These are phyloP conservation scores for Cubamyces sp. DNA, from an alignment of 768 basidiomycete genomes.

Conservation along the genomic window DNA sequence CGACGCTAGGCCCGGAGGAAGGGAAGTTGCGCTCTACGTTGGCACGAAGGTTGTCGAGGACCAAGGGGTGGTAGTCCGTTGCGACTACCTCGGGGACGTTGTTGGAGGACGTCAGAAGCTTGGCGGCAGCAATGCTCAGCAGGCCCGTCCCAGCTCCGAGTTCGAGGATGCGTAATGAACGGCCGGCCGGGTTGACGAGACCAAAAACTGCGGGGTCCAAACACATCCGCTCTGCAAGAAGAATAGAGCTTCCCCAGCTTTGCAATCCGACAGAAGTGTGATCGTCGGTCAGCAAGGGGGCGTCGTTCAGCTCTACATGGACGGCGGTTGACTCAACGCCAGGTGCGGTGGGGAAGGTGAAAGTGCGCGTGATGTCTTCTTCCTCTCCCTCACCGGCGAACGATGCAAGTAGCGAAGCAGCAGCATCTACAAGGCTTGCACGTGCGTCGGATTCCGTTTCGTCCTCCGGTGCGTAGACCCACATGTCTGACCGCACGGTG, in stretches of 20 bases:
- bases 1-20: slow-evolving; percentile 36
- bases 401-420: slow-evolving; percentile 57
- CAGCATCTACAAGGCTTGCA: slow-evolving; percentile 54
- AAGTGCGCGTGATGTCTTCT: slow-evolving; percentile 51
- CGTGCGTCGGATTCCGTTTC: slow-evolving; percentile 47
- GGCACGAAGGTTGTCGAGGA: slow-evolving; percentile 63
- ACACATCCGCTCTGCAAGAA: slow-evolving; percentile 69
- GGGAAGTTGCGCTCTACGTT: slow-evolving; percentile 63
- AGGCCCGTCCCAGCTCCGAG: slow-evolving; percentile 88
- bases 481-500: slow-evolving; percentile 60
- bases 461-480: slow-evolving; percentile 39
- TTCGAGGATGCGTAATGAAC: slow-evolving; percentile 54
- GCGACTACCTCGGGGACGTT: slow-evolving; percentile 51
- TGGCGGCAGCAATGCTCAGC: slow-evolving; percentile 70
- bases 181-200: slow-evolving; percentile 24
- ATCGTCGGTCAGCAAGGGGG: slow-evolving; percentile 61
- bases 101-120: slow-evolving; percentile 40
- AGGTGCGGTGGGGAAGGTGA: slow-evolving; percentile 45
- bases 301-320: slow-evolving; percentile 69
- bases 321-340: slow-evolving; percentile 32
- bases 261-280: slow-evolving; percentile 84
- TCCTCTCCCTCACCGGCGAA: slow-evolving; percentile 52
- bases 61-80: slow-evolving; percentile 80
- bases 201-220: slow-evolving; percentile 48
- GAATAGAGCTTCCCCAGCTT: slow-evolving; percentile 81